These are phyloP conservation scores for Mycena capillaripes DNA, from an alignment of 768 basidiomycete species.

Conservation along the genomic window DNA sequence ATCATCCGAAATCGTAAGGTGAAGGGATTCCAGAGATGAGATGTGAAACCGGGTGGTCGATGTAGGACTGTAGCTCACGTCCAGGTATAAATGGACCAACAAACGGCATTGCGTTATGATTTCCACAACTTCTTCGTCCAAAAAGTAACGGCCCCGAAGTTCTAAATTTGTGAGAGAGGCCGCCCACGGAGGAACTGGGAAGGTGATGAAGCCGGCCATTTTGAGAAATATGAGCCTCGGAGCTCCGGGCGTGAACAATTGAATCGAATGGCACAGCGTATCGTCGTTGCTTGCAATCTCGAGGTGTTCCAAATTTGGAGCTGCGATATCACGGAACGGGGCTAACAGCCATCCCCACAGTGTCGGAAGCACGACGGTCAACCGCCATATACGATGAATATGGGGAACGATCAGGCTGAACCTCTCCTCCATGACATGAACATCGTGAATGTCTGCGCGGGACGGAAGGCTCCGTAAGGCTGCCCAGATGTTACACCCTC, in stretches of 20 bases:
- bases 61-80: background rate
- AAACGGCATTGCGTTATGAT: background rate
- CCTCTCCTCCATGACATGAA: background rate
- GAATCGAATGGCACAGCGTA: background rate
- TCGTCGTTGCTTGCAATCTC: background rate
- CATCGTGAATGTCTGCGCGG: too few relatives aligned
- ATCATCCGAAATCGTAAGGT: background rate
- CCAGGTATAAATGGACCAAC: background rate
- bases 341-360: background rate
- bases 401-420: background rate
- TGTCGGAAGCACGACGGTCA: background rate
- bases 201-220: background rate
- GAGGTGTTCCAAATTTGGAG: background rate
- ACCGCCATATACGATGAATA: background rate
- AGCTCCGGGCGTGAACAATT: background rate
- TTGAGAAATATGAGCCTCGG: background rate
- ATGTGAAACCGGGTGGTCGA: background rate
- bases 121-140: too few relatives aligned
- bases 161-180: background rate
- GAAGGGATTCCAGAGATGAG: background rate
- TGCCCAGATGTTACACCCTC: background rate
- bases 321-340: background rate
- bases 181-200: background rate
- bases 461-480: background rate
- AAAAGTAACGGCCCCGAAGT: background rate